Evolutionary conservation across 305 asterid genomes (phyloP).

Genomic region (Fraxinus greggii): DNA sequence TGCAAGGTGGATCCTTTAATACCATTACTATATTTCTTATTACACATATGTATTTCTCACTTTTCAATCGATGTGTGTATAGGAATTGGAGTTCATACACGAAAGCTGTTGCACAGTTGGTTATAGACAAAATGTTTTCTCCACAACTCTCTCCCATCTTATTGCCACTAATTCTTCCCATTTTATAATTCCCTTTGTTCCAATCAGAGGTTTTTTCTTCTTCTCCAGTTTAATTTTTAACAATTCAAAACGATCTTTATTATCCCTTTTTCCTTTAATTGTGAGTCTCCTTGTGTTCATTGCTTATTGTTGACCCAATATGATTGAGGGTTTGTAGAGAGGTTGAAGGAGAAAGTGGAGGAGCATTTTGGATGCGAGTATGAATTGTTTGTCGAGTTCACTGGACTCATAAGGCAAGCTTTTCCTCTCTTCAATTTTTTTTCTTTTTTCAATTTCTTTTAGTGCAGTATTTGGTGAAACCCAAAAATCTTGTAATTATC

Average conservation of each 20-base stretch:
- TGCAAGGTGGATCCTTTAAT: conserved; percentile 57
- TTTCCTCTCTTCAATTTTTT: background rate
- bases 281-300: background rate
- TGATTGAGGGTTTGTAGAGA: conserved; percentile 40
- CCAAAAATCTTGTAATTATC: background rate
- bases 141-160: conserved; percentile 89
- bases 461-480: background rate
- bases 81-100: conserved; percentile 88
- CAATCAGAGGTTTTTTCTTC: conserved; percentile 60
- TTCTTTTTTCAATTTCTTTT: background rate
- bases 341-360: conserved; percentile 77
- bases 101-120: conserved; percentile 84
- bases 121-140: conserved; percentile 83
- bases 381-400: conserved; percentile 85
- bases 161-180: conserved; percentile 71
- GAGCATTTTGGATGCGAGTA: conserved; percentile 74
- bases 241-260: background rate
- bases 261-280: background rate
- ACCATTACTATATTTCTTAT: background rate
- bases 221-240: background rate
- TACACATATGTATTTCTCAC: background rate
- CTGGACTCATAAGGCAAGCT: conserved; percentile 76
- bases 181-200: conserved; percentile 73
- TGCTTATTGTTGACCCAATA: background rate
- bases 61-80: background rate